Evolutionary conservation across 306 rosid species (phyloP).

Genomic region (Castanea crenata): DNA sequence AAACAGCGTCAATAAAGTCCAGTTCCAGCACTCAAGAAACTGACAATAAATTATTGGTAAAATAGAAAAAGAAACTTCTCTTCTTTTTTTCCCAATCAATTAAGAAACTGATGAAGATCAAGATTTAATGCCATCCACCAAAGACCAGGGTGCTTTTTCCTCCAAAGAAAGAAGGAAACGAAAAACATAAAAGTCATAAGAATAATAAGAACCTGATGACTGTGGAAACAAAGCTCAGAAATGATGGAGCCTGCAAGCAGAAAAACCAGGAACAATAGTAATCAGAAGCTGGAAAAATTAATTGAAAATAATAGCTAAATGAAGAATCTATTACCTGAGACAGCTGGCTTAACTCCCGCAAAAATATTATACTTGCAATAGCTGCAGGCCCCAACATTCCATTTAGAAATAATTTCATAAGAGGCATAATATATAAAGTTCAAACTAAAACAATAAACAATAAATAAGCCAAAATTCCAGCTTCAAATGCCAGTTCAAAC

Average conservation of each 20-base stretch:
- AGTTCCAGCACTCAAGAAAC: not conserved
- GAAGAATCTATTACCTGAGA: constrained; percentile 52
- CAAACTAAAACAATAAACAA: not conserved
- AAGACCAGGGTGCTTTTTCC: not conserved
- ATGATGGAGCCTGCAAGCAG: constrained; percentile 58
- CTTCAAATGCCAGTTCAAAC: not conserved
- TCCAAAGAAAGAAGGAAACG: constrained; percentile 2
- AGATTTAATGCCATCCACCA: not conserved
- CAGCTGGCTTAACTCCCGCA: constrained; percentile 49
- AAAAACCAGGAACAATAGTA: constrained; percentile 25
- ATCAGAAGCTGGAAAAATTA: constrained; percentile 28
- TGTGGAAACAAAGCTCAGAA: constrained; percentile 41
- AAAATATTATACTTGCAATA: constrained; percentile 60
- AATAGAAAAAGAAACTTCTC: not conserved
- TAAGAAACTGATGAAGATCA: not conserved
- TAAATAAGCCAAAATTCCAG: not conserved
- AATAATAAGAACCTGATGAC: constrained; percentile 66
- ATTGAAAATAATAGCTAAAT: constrained; percentile 1
- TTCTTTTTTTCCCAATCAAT: not conserved
- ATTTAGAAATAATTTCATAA: constrained; percentile 19
- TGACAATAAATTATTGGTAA: not conserved
- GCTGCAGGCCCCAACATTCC: constrained; percentile 52
- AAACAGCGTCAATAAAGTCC: not conserved
- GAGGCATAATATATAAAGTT: constrained; percentile 1
- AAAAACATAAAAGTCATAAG: constrained; percentile 14